Evolutionary conservation across 805 yeast species (phyloP).

Genomic region (Candida lessepsii): DNA sequence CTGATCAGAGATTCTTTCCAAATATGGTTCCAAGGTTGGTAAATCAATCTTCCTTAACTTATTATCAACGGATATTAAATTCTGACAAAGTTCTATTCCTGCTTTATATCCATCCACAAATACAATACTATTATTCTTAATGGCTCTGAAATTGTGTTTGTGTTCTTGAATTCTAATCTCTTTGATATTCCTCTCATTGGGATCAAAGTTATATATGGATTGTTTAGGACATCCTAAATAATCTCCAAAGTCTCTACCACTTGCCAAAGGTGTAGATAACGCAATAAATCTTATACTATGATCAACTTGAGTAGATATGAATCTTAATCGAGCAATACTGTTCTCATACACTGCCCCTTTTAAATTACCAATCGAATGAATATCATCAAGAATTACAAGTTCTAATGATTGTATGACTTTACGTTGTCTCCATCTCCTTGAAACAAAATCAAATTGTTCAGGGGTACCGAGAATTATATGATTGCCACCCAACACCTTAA

Average conservation of each 20-base stretch:
- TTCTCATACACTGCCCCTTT: conserved; percentile 69
- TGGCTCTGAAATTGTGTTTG: conserved; percentile 34
- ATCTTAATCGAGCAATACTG: conserved; percentile 66
- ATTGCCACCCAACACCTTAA: conserved; percentile 52
- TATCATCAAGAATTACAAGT: conserved; percentile 69
- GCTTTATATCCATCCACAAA: conserved; percentile 11
- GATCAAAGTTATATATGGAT: conserved; percentile 66
- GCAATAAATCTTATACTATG: conserved; percentile 59
- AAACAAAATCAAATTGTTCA: conserved; percentile 65
- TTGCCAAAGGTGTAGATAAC: conserved; percentile 66
- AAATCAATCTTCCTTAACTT: conserved; percentile 41
- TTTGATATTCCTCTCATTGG: conserved; percentile 61
- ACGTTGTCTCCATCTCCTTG: conserved; percentile 82
- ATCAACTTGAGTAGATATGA: conserved; percentile 66
- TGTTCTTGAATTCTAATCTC: conserved; percentile 54
- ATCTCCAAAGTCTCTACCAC: conserved; percentile 73
- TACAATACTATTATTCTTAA: conserved; percentile 9
- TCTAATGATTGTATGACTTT: conserved; percentile 67
- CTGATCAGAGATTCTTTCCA: conserved; percentile 47
- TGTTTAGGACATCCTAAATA: conserved; percentile 77
- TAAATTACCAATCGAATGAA: conserved; percentile 49
- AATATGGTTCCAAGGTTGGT: conserved; percentile 38
- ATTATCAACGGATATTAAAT: conserved; percentile 32
- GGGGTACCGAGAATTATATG: conserved; percentile 81
- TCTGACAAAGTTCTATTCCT: conserved; percentile 7